These are phyloP conservation scores for Lasiosphaeria hispida DNA, from an alignment of 495 filamentous ascomycete species.

Conservation along the genomic window DNA sequence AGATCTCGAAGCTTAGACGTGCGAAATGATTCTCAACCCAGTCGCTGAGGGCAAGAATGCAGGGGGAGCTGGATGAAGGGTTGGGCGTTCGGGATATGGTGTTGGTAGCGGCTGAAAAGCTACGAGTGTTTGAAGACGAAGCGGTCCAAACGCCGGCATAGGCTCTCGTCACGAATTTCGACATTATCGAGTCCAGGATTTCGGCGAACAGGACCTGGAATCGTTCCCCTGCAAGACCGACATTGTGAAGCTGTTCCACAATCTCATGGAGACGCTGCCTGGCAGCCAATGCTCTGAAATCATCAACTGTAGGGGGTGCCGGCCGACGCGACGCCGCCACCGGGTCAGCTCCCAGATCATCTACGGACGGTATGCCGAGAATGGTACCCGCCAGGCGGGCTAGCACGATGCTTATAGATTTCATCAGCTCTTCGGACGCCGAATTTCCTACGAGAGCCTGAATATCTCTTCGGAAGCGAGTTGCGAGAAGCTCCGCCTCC, in stretches of 20 bases:
- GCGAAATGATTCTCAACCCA: slow-evolving; percentile 74
- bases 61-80: slow-evolving; percentile 51
- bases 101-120: slow-evolving; percentile 20
- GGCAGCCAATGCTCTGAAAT: slow-evolving; percentile 35
- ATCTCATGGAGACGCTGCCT: slow-evolving; percentile 56
- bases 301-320: slow-evolving; percentile 20
- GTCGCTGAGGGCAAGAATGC: slow-evolving; percentile 55
- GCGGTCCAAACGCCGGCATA: slow-evolving; percentile 59
- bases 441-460: slow-evolving; percentile 67
- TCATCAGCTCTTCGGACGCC: slow-evolving; percentile 52
- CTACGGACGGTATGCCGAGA: slow-evolving; percentile 48
- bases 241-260: slow-evolving; percentile 60
- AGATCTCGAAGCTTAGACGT: slow-evolving; percentile 62
- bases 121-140: slow-evolving; percentile 3
- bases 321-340: slow-evolving; percentile 19
- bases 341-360: slow-evolving; percentile 14
- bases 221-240: slow-evolving; percentile 71
- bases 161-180: slow-evolving; percentile 57
- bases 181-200: slow-evolving; percentile 69
- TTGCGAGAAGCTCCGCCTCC: slow-evolving; percentile 37
- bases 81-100: slow-evolving; percentile 20
- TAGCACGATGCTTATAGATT: slow-evolving; percentile 53
- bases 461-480: slow-evolving; percentile 57
- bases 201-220: slow-evolving; percentile 75
- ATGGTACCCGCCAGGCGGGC: slow-evolving; percentile 52